These are phyloP conservation scores for Durotheca rogersii DNA, from an alignment of 495 filamentous ascomycete species.

Conservation along the genomic window DNA sequence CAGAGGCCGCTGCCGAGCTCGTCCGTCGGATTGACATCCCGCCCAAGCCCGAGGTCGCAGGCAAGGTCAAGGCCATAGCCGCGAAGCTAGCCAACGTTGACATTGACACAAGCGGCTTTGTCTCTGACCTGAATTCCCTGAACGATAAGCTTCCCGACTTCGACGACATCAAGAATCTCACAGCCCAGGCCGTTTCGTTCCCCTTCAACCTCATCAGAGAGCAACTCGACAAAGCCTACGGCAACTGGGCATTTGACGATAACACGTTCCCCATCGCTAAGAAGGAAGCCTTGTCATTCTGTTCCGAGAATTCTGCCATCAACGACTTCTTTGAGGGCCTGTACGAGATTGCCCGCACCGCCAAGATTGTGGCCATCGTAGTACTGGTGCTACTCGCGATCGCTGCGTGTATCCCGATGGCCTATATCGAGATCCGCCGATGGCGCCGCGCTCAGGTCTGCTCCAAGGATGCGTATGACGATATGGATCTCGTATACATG, in stretches of 20 bases:
- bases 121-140: slow-evolving; percentile 62
- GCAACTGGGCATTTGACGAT: slow-evolving; percentile 73
- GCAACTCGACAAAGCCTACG: slow-evolving; percentile 64
- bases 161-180: slow-evolving; percentile 74
- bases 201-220: slow-evolving; percentile 79
- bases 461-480: slow-evolving; percentile 63
- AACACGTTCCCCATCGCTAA: slow-evolving; percentile 74
- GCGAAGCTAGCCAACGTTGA: slow-evolving; percentile 63
- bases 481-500: slow-evolving; percentile 88
- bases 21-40: slow-evolving; percentile 16
- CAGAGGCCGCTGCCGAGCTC: neutral
- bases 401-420: slow-evolving; percentile 72
- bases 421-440: slow-evolving; percentile 73
- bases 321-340: slow-evolving; percentile 81
- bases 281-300: slow-evolving; percentile 83
- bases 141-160: slow-evolving; percentile 82
- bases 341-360: slow-evolving; percentile 56
- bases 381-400: slow-evolving; percentile 69
- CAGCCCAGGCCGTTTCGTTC: slow-evolving; percentile 64
- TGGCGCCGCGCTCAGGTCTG: slow-evolving; percentile 73
- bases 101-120: slow-evolving; percentile 63
- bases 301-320: slow-evolving; percentile 79
- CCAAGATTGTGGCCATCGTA: slow-evolving; percentile 71
- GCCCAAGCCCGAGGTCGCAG: slow-evolving; percentile 58
- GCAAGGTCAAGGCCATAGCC: slow-evolving; percentile 49